Evolutionary conservation across 2,329 filamentous ascomycete genomes (phyloP).

Genomic region (Monascus ruber): DNA sequence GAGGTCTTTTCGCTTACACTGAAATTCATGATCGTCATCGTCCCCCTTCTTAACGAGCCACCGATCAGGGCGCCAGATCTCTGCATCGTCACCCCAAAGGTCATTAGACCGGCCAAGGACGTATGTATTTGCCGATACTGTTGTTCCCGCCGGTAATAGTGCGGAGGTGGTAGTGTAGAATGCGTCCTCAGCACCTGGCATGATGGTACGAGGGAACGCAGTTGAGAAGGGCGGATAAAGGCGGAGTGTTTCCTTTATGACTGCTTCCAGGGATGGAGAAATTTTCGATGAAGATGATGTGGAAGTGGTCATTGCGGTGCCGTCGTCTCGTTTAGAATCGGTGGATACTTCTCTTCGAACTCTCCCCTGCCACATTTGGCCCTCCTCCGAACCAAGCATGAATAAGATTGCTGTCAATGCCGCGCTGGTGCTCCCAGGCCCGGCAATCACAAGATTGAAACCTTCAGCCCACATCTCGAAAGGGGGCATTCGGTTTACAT

Average conservation of each 20-base stretch:
- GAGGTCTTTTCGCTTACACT: not conserved
- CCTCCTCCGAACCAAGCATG: constrained; percentile 6
- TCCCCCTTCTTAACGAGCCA: constrained; percentile 6
- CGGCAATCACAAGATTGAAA: constrained; percentile 8
- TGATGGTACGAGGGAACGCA: constrained; percentile 9
- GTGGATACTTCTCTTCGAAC: constrained; percentile 2
- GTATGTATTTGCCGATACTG: constrained; percentile 10
- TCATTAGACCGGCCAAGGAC: constrained; percentile 8
- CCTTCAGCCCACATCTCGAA: constrained; percentile 6
- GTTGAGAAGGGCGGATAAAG: constrained; percentile 6
- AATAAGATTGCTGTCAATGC: constrained; percentile 7
- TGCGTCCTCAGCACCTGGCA: constrained; percentile 7
- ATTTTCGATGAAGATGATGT: not conserved
- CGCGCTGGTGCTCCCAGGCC: constrained; percentile 9
- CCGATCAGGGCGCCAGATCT: constrained; percentile 8
- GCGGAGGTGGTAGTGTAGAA: constrained; percentile 1
- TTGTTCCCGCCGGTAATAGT: constrained; percentile 8
- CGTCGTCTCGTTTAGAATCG: not conserved
- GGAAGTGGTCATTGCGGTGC: too few relatives aligned
- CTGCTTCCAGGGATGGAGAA: constrained; percentile 6
- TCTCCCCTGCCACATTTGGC: constrained; percentile 7
- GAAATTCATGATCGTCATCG: constrained; percentile 2
- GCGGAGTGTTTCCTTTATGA: constrained; percentile 10
- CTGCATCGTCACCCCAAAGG: constrained; percentile 7
- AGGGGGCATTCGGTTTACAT: constrained; percentile 5